Base-by-base conservation (phyloP, 352 stramenopile species). In the Globisporangium cystogenes region DNA sequence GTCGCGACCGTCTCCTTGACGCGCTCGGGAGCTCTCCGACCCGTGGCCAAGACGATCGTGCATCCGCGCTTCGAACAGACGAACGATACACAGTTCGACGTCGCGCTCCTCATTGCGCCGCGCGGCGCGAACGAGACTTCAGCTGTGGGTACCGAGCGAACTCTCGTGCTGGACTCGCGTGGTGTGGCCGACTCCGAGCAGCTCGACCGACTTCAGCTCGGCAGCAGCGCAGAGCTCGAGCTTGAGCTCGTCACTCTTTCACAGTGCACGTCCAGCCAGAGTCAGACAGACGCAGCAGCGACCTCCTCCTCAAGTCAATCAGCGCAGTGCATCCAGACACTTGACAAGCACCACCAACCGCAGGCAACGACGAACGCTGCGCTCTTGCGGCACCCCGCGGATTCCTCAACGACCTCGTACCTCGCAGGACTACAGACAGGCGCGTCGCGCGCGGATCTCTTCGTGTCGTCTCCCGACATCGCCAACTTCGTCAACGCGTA, bases 61-160 rank as follows among this genome's bases (percentile, higher is more conserved):
- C 43, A 53, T 1, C 53, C 53, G 5, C 46, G 15, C 3, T 59
- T 43, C 27, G 4, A 40, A 11, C 26, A 7, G 18, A 52, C 16
- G 10, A 41, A 20, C 27, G 29, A 42, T 15, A 3, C 35, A 1
- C 16, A 4, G 14, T 39, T 53, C 14, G 51, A 56, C 20, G n/a
- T 50, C 29, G 51, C 51, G 10, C 26, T 56, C n/a, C 51, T 56
- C 40, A 21, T 33, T 6, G 21, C 27, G 1, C 41, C 41, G n/a
- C 42, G 29, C 24, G 12, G 7, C 11, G 20, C 4, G 12, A 56
- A 56, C 41, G 24, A 43, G 20, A 43, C 40, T 5, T 6, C 20
- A 2, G 10, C 10, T 35, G 29, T 8, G 11, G 29, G 7, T 35
- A 1, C 29, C 12, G 8, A 12, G 11, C 29, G 29, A 4, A 21